These are phyloP conservation scores for Huiozyma naganishii DNA, from an alignment of 805 yeast genomes.

Conservation along the genomic window DNA sequence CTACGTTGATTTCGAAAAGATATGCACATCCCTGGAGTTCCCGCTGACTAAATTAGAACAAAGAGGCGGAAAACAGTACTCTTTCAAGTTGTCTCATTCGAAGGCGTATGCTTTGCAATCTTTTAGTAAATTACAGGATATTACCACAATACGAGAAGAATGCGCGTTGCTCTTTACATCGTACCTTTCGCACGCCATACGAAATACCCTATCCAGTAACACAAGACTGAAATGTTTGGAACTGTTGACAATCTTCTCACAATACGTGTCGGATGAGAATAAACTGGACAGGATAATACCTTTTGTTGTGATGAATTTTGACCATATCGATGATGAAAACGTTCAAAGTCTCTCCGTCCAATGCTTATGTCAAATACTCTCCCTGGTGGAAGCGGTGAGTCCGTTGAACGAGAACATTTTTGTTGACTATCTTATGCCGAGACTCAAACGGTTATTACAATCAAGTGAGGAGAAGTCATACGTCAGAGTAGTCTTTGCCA, in stretches of 20 bases:
- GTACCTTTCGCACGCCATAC: constrained; percentile 17
- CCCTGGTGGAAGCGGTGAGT: constrained; percentile 51
- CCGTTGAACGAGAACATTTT: constrained; percentile 70
- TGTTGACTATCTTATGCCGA: constrained; percentile 74
- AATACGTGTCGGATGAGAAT: constrained; percentile 66
- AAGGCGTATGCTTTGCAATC: neutral
- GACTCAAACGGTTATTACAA: constrained; percentile 39
- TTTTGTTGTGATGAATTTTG: constrained; percentile 53
- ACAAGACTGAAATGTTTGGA: constrained; percentile 50
- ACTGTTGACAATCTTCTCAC: constrained; percentile 63
- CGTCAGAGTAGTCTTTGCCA: constrained; percentile 60
- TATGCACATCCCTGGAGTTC: constrained; percentile 16
- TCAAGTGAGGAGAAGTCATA: constrained; percentile 31
- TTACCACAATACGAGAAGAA: constrained; percentile 14
- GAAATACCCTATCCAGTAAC: constrained; percentile 13
- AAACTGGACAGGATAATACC: constrained; percentile 83
- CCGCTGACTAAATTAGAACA: constrained; percentile 3
- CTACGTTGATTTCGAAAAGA: constrained; percentile 44
- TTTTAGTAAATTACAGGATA: neutral
- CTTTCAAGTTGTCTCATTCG: neutral
- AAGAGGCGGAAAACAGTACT: neutral
- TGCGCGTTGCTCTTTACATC: constrained; percentile 21
- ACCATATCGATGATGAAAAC: constrained; percentile 50
- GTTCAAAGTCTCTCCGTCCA: constrained; percentile 61
- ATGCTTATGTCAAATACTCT: constrained; percentile 55